These are phyloP conservation scores for Pseudogymnoascus sp. DNA, from an alignment of 2,329 filamentous ascomycete genomes.

Conservation along the genomic window DNA sequence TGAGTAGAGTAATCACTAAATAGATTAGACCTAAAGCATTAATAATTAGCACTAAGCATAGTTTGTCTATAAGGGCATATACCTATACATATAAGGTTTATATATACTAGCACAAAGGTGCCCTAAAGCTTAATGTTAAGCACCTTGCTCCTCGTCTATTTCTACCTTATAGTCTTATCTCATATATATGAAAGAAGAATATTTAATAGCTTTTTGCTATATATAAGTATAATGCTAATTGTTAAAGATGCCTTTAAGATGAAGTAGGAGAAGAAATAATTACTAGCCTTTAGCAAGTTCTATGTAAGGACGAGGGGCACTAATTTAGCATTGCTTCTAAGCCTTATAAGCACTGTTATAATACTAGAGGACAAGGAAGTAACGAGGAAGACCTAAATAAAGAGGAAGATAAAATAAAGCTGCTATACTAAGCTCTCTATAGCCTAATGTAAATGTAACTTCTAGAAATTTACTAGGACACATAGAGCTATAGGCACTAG, in stretches of 20 bases:
- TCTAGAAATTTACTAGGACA: conserved; percentile 21
- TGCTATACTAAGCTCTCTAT: conserved; percentile 42
- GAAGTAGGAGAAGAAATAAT: conserved; percentile 22
- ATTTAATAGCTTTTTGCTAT: conserved; percentile 10
- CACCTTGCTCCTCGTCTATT: neutral
- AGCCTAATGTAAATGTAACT: conserved; percentile 21
- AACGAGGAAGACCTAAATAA: conserved; percentile 60
- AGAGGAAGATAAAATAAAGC: conserved; percentile 62
- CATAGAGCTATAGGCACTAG: conserved; percentile 13
- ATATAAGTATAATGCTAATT: conserved; percentile 13
- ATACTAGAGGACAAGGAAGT: conserved; percentile 55
- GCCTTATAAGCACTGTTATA: conserved; percentile 42
- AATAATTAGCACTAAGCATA: conserved; percentile 10
- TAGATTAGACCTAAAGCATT: conserved; percentile 58
- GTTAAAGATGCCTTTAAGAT: conserved; percentile 16
- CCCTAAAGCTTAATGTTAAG: conserved; percentile 34
- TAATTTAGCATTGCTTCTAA: neutral
- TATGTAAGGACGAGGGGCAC: conserved; percentile 1
- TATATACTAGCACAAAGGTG: conserved; percentile 69
- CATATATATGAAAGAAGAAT: neutral
- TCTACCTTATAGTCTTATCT: conserved; percentile 1
- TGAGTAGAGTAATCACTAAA: too few relatives aligned
- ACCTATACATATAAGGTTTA: conserved; percentile 14
- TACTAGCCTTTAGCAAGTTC: conserved; percentile 18
- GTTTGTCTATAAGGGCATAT: conserved; percentile 6